Evolutionary conservation across 2,329 filamentous ascomycete species (phyloP), one percentile per base, ranked within the genome.

Genomic region (Fusarium sp.): DNA sequence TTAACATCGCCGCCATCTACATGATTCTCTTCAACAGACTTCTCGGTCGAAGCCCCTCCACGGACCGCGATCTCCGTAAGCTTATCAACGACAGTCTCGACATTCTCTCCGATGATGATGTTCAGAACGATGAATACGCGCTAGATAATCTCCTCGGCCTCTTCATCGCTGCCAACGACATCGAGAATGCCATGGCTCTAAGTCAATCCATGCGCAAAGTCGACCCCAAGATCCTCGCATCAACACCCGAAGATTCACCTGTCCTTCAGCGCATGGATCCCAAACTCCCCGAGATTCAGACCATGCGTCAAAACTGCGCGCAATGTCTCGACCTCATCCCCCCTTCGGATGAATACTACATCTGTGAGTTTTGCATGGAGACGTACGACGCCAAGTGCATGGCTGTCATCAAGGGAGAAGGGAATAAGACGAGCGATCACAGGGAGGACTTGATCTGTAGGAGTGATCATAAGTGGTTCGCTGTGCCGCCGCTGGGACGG

Each of bases 1-100:
- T 81, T 62, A 82, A 83, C 51, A 77, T 78, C 3, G 81, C 81
- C 0, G 77, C 79, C 16, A 78, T 83, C 23, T 82, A 80, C 62
- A 75, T 81, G 12, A 76, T 79, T 2, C 72, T 80, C 15, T 76
- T 82, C 54, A 78, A 80, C 62, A 77, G 79, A 0, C 74, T 80
- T 4, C 65, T 75, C 0, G 75, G 76, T 5, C 65, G 75, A 26
- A 69, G 59, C 7, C 38, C 52, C 0, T 76, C 77, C 6, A 76
- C 80, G 0, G 67, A 72, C 3, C 54, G 60, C 4, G 68, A 81
- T 20, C 73, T 82, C 3, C 62, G 72, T 2, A 72, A 62, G 2
- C 74, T 82, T 23, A 75, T 82, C 15, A 67, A 75, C 15, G 80
- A 81, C 26, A 80, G 77, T 40, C 72, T 82, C 13, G 75, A 76